These are phyloP conservation scores for Plasmodium gonderi DNA, from an alignment of 169 alveolate genomes.

Conservation along the genomic window DNA sequence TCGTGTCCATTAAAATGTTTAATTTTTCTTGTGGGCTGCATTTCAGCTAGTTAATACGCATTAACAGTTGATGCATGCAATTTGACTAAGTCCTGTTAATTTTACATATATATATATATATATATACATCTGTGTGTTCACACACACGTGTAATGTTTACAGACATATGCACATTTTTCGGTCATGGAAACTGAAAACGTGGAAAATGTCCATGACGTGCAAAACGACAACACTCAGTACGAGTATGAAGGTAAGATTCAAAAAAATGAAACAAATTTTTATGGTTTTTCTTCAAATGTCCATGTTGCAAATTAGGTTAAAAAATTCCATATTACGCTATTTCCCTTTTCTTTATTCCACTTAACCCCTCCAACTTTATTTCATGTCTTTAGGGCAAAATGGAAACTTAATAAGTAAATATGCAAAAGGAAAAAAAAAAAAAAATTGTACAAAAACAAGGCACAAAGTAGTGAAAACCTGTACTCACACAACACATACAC, in stretches of 20 bases:
- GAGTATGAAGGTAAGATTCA: constrained; percentile 23
- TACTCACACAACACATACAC: neutral
- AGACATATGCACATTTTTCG: neutral
- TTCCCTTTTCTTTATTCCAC: neutral
- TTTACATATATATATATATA: neutral
- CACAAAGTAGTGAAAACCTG: neutral
- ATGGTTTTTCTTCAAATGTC: neutral
- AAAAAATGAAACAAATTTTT: neutral
- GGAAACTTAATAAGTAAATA: constrained; percentile 13
- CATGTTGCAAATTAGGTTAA: neutral
- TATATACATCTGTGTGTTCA: neutral
- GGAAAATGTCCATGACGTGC: constrained; percentile 3
- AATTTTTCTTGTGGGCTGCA: neutral
- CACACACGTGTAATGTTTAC: neutral
- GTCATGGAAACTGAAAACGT: constrained; percentile 44
- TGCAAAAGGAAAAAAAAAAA: neutral
- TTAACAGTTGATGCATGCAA: neutral
- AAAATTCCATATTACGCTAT: no score
- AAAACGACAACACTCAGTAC: neutral
- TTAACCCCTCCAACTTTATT: neutral
- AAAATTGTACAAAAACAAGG: neutral
- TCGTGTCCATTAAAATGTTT: neutral
- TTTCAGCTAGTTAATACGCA: neutral
- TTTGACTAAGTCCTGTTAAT: neutral
- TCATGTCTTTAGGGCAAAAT: constrained; percentile 18